Base-by-base conservation (phyloP, 139 green algal species). In the Chlorella sorokiniana region DNA sequence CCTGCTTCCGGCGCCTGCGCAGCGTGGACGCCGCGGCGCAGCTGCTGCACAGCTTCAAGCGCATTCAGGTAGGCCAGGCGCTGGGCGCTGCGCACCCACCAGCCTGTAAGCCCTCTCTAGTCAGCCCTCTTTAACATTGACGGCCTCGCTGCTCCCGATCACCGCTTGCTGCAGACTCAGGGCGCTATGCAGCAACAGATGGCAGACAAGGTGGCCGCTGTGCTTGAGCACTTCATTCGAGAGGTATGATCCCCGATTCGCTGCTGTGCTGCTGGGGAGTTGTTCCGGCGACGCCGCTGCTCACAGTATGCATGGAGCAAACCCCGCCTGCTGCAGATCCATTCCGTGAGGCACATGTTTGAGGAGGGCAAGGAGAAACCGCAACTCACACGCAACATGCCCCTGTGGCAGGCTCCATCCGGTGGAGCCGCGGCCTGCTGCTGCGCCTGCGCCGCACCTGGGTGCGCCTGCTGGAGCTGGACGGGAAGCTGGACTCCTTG, bases 111-210 rank as follows among this genome's bases (percentile, higher is more conserved):
- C n/a, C n/a, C n/a, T n/a, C n/a, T n/a, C n/a, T n/a, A n/a, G n/a
- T n/a, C n/a, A n/a, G n/a, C n/a, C n/a, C n/a, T n/a, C n/a, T n/a
- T n/a, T n/a, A n/a, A n/a, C n/a, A n/a, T n/a, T n/a, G n/a, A n/a
- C n/a, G n/a, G n/a, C n/a, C n/a, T n/a, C n/a, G n/a, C n/a, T n/a
- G n/a, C n/a, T n/a, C n/a, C n/a, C n/a, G n/a, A n/a, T n/a, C n/a
- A n/a, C n/a, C 23, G 18, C 56, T 22, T 65, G 16, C 6, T 79
- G 44, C 77, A 82, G 86, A 91, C 81, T 48, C 89, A 94, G 69
- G 94, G 92, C 37, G 92, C 91, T 10, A 95, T 98, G 75, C 91
- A 95, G 83, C 91, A 96, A 85, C 93, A 97, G 88, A 94, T 98
- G 87, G 90, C 94, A 73, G 93, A 90, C 85, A 98, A 98, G 87